Evolutionary conservation across 2,329 filamentous ascomycete genomes (phyloP).

Genomic region (Sporothrix variecibatus): DNA sequence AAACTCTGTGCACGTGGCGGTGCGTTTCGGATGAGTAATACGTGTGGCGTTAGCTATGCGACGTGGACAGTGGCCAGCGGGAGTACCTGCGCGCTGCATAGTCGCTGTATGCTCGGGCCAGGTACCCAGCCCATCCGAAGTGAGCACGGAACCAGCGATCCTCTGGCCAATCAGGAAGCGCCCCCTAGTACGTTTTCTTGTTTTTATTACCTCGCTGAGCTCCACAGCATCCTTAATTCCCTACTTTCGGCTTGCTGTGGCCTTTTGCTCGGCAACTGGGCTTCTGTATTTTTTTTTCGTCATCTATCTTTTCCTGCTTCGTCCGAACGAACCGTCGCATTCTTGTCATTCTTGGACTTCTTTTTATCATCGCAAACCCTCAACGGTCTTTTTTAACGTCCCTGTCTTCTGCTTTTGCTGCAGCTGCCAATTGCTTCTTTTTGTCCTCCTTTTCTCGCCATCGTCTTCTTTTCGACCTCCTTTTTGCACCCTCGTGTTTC

Average conservation of each 20-base stretch:
- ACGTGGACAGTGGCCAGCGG: not conserved
- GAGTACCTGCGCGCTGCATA: not conserved
- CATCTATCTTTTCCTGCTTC: conserved; percentile 20
- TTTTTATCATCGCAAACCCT: conserved; percentile 3
- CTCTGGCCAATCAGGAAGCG: conserved; percentile 18
- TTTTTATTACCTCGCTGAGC: conserved; percentile 20
- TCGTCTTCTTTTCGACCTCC: not conserved
- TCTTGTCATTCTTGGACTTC: not conserved
- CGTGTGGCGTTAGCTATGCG: conserved; percentile 20
- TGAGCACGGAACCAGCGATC: not conserved
- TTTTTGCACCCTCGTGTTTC: conserved; percentile 4
- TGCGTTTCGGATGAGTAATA: conserved; percentile 1
- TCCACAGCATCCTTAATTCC: conserved; percentile 15
- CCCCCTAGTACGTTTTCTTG: conserved; percentile 16
- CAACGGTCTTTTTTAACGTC: not conserved
- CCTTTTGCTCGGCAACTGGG: conserved; percentile 19
- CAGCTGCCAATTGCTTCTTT: not conserved
- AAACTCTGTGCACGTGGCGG: conserved; percentile 3
- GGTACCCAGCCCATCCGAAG: conserved; percentile 14
- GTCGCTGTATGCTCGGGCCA: conserved; percentile 14
- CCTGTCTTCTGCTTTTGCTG: not conserved
- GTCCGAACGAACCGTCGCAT: conserved; percentile 6
- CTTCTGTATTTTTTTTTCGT: conserved; percentile 13
- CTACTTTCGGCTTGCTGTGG: conserved; percentile 11
- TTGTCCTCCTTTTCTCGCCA: not conserved